Conservation (phyloP, 2,329 filamentous ascomycete species). For the Xylariaceae sp. region DNA sequence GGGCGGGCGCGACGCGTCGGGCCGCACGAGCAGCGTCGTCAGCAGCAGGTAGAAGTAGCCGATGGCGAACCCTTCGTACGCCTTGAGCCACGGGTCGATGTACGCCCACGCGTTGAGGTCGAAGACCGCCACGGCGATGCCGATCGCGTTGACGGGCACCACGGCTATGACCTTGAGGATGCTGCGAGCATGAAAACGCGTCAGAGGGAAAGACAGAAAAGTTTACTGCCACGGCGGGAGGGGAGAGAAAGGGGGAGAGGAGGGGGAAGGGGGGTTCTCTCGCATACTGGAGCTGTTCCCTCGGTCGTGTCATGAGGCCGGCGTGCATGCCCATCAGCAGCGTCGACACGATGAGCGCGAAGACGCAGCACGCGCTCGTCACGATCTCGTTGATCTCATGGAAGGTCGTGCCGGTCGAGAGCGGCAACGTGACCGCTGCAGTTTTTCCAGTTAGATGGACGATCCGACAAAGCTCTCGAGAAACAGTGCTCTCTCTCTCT, state of each 20-base stretch:
- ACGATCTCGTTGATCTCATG: neutral
- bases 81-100: neutral
- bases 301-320: neutral
- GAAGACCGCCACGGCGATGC: neutral
- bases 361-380: neutral
- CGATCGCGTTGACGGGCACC: neutral
- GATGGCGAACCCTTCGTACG: neutral
- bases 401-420: neutral
- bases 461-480: no score
- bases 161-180: neutral
- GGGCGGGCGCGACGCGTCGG: neutral
- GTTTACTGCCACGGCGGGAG: no score
- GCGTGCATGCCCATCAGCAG: constrained; percentile 1
- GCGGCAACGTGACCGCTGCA: neutral
- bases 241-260: no score
- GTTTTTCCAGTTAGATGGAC: neutral
- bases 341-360: neutral
- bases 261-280: neutral
- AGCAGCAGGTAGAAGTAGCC: neutral
- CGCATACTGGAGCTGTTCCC: neutral
- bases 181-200: no score
- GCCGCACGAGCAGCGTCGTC: neutral
- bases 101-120: neutral
- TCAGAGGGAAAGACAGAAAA: no score
- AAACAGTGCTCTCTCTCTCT: no score